phyloP scores from a whole-genome alignment of 805 yeast genomes.

The Zygotorulaspora florentina region DNA sequence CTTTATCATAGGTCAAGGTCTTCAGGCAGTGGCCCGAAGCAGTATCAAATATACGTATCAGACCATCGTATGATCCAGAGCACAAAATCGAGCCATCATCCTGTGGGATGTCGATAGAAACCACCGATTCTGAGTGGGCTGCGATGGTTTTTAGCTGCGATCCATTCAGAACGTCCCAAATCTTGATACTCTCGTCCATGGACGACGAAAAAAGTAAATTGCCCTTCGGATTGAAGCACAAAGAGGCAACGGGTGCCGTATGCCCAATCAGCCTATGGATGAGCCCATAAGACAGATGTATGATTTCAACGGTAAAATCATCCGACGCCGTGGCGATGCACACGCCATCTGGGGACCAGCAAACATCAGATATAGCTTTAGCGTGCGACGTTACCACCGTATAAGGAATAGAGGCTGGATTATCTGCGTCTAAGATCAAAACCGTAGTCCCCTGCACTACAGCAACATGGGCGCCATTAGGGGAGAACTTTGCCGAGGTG shows the following conservation, averaged over 20 bases:
- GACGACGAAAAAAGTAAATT: conserved; percentile 77
- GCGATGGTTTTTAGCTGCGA: conserved; percentile 71
- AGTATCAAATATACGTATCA: conserved; percentile 82
- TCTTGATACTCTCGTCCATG: conserved; percentile 83
- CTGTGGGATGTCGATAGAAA: conserved; percentile 64
- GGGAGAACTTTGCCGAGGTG: conserved; percentile 56
- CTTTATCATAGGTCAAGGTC: conserved; percentile 77
- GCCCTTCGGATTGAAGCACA: conserved; percentile 68
- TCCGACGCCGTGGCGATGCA: conserved; percentile 83
- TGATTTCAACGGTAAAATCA: conserved; percentile 72
- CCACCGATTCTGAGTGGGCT: conserved; percentile 90
- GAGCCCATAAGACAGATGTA: conserved; percentile 51
- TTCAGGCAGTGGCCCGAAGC: conserved; percentile 88
- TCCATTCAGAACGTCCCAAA: conserved; percentile 78
- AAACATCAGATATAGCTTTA: conserved; percentile 67
- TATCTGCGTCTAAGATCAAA: conserved; percentile 49
- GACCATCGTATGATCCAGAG: conserved; percentile 88
- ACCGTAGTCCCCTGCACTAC: conserved; percentile 56
- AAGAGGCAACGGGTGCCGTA: conserved; percentile 75
- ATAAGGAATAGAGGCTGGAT: conserved; percentile 29
- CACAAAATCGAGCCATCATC: conserved; percentile 76
- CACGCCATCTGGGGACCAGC: conserved; percentile 71
- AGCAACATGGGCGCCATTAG: conserved; percentile 57
- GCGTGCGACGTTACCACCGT: conserved; percentile 37
- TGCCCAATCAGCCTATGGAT: conserved; percentile 60